phyloP scores from a whole-genome alignment of 2,329 filamentous ascomycete genomes.

The Pseudopyricularia cyperi region DNA sequence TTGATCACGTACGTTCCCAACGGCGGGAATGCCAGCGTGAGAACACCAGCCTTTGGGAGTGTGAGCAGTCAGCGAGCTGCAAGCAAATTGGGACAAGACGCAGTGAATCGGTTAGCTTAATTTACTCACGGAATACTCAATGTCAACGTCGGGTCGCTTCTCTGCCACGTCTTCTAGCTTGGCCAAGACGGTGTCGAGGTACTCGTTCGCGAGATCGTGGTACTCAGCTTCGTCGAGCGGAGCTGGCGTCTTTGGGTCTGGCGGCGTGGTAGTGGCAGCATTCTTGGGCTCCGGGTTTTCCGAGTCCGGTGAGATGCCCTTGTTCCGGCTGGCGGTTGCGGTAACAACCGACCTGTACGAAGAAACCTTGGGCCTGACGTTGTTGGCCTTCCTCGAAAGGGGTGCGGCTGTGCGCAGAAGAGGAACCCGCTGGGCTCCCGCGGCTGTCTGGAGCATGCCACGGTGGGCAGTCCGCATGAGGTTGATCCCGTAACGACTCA shows the following conservation, averaged over 20 bases:
- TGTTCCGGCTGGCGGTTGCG: slow-evolving; percentile 12
- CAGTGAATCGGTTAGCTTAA: not conserved
- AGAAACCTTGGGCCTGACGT: not conserved
- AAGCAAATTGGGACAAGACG: not conserved
- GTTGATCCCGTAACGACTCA: slow-evolving; percentile 20
- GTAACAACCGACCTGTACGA: slow-evolving; percentile 1
- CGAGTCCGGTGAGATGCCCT: slow-evolving; percentile 48
- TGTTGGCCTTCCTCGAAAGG: not conserved
- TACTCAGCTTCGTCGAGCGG: slow-evolving; percentile 59
- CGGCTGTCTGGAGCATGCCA: slow-evolving; percentile 14
- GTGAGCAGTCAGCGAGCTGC: not conserved
- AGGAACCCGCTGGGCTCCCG: slow-evolving; percentile 15
- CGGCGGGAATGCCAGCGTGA: slow-evolving; percentile 58
- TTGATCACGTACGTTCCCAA: slow-evolving; percentile 86
- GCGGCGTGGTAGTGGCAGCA: slow-evolving; percentile 18
- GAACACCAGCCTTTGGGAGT: slow-evolving; percentile 61
- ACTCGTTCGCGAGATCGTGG: slow-evolving; percentile 63
- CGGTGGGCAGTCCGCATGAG: slow-evolving; percentile 23
- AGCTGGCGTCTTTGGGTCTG: slow-evolving; percentile 21
- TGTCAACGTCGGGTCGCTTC: slow-evolving; percentile 60
- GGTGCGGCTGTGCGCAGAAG: not conserved
- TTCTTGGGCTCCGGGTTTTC: slow-evolving; percentile 35
- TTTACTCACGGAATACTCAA: slow-evolving; percentile 72
- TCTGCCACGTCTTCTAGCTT: slow-evolving; percentile 67
- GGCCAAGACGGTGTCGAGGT: slow-evolving; percentile 44